Percentiles rank a stretch among this genome's conserved stretches.
These are phyloP conservation scores for Elaeagnus macrophylla DNA, from an alignment of 306 rosid genomes.

Conservation along the genomic window DNA sequence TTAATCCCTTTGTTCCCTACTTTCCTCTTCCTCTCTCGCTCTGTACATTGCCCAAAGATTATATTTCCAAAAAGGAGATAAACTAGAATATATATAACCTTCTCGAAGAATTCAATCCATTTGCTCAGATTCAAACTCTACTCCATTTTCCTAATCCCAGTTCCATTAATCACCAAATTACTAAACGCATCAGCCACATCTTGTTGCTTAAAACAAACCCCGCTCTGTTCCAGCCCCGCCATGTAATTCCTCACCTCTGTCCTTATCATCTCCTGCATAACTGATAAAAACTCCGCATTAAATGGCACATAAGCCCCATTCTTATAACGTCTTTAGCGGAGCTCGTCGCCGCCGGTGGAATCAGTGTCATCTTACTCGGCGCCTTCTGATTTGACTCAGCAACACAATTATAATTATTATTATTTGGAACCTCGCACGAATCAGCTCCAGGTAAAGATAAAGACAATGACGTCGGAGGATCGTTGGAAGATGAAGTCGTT, in stretches of 20 bases:
- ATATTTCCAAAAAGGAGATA: conserved; percentile 38
- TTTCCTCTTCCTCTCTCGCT: too few relatives aligned
- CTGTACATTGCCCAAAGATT: conserved; percentile 68
- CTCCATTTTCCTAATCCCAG: conserved; percentile 60
- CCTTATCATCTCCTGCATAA: conserved; percentile 95
- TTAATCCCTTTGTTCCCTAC: too few relatives aligned
- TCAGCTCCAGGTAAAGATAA: conserved; percentile 76
- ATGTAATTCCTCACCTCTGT: conserved; percentile 82
- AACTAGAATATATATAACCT: conserved; percentile 1
- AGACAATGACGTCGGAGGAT: conserved; percentile 74
- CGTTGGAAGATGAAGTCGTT: conserved; percentile 47
- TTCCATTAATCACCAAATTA: conserved; percentile 47
- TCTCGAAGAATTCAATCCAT: not conserved
- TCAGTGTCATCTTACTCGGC: not conserved
- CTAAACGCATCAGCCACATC: conserved; percentile 40
- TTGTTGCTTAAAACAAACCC: conserved; percentile 31
- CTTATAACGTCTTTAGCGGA: not conserved
- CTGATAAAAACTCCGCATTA: conserved; percentile 49
- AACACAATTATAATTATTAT: not conserved
- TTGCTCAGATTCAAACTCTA: not conserved
- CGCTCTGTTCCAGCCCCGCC: conserved; percentile 61
- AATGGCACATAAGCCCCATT: conserved; percentile 29
- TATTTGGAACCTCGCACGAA: conserved; percentile 34
- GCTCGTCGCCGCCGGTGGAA: not conserved
- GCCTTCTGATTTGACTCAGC: conserved; percentile 15